Evolutionary conservation across 176 grass and related monocot species (phyloP).

Genomic region (Rhynchospora tenuis): DNA sequence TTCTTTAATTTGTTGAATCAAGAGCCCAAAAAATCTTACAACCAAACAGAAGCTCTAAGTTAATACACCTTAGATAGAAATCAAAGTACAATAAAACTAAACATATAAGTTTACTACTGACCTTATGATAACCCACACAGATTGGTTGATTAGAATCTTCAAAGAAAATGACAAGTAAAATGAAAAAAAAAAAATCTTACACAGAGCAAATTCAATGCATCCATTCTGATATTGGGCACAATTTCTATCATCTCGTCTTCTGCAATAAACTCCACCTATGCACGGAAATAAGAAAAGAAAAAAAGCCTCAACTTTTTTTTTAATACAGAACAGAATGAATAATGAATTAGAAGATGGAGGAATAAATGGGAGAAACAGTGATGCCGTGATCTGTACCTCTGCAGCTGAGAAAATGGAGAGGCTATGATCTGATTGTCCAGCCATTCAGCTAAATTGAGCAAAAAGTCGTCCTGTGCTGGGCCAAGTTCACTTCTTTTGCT

Average conservation of each 20-base stretch:
- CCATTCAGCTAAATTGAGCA: conserved; percentile 24
- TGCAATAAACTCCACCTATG: conserved; percentile 78
- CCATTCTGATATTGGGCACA: conserved; percentile 80
- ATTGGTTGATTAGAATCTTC: background rate
- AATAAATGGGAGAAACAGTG: background rate
- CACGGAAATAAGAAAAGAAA: background rate
- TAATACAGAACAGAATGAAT: background rate
- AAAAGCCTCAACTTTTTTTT: background rate
- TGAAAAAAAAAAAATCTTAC: conserved; percentile 31
- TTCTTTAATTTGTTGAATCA: background rate
- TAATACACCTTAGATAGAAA: background rate
- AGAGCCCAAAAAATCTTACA: background rate
- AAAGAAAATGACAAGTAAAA: background rate
- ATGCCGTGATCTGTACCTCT: conserved; percentile 37
- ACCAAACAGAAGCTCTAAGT: background rate
- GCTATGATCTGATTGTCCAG: conserved; percentile 55
- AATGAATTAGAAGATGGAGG: background rate
- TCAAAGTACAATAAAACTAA: background rate
- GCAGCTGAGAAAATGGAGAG: conserved; percentile 69
- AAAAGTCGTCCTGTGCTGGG: background rate
- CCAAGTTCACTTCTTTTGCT: background rate
- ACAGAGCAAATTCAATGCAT: conserved; percentile 73
- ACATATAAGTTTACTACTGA: background rate
- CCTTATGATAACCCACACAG: background rate
- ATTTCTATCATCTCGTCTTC: conserved; percentile 77